Percentiles rank a stretch among this genome's conserved stretches.
Evolutionary conservation across 2,329 filamentous ascomycete species (phyloP).

Genomic region (Colletotrichum eremochloae): DNA sequence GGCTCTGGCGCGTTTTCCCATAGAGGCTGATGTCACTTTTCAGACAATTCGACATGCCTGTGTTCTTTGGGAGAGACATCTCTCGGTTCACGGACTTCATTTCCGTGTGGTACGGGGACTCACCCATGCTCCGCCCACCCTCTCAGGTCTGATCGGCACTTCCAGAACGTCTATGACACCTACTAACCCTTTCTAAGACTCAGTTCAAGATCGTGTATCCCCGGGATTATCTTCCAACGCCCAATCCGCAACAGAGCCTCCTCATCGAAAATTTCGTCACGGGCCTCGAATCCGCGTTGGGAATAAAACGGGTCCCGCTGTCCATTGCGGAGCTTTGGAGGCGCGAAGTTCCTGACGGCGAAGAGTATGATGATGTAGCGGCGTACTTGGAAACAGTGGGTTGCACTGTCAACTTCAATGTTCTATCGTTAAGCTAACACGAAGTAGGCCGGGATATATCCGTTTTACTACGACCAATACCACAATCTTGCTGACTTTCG

Average conservation of each 20-base stretch:
- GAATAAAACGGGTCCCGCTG: slow-evolving; percentile 11
- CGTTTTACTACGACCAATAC: slow-evolving; percentile 23
- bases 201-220: slow-evolving; percentile 13
- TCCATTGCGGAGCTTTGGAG: slow-evolving; percentile 22
- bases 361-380: slow-evolving; percentile 12
- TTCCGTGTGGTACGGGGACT: slow-evolving; percentile 17
- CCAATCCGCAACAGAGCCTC: slow-evolving; percentile 5
- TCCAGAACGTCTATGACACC: not conserved
- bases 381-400: slow-evolving; percentile 17
- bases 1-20: too few species aligned
- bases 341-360: slow-evolving; percentile 18
- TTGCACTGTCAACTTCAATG: not conserved
- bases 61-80: slow-evolving; percentile 24
- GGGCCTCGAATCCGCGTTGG: slow-evolving; percentile 9
- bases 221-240: slow-evolving; percentile 21
- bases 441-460: slow-evolving; percentile 20
- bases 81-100: slow-evolving; percentile 14
- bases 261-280: slow-evolving; percentile 15
- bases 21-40: not conserved
- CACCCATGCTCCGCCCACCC: not conserved
- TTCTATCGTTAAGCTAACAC: not conserved
- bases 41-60: slow-evolving; percentile 27
- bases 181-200: not conserved
- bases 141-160: not conserved
- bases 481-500: slow-evolving; percentile 5